Evolutionary conservation across 1,284 basidiomycete genomes (phyloP).

Genomic region (Boletus semigastroideus): DNA sequence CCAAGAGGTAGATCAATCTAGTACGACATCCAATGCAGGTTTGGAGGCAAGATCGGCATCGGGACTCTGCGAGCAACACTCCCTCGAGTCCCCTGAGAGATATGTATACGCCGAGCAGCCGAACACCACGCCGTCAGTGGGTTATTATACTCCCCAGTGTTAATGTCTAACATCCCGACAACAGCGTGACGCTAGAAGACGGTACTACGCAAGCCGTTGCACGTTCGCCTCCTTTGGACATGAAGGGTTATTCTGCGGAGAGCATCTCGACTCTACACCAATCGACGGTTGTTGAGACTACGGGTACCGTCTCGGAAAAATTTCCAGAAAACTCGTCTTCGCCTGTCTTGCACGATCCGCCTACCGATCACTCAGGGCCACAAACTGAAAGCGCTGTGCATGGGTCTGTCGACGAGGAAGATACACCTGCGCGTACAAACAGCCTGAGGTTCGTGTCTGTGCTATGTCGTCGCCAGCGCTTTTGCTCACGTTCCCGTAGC

Average conservation of each 20-base stretch:
- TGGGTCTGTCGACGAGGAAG: neutral
- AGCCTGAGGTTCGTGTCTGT: neutral
- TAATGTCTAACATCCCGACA: neutral
- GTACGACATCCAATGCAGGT: neutral
- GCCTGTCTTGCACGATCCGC: neutral
- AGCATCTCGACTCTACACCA: neutral
- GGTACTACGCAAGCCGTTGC: neutral
- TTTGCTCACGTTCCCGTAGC: constrained; percentile 7
- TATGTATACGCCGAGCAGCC: neutral
- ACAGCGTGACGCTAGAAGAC: neutral
- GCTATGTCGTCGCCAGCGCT: neutral
- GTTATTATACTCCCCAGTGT: neutral
- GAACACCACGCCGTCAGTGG: neutral
- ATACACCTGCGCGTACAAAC: neutral
- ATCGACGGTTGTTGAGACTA: neutral
- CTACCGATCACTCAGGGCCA: neutral
- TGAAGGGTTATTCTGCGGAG: neutral
- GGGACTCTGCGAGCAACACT: neutral
- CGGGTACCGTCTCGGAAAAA: neutral
- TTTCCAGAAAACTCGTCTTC: neutral
- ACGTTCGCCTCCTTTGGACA: neutral
- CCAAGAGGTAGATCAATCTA: neutral
- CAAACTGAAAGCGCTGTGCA: neutral
- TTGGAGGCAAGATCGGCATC: neutral
- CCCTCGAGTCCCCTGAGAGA: neutral